Evolutionary conservation across 1,139 yeast genomes (phyloP).

Genomic region (Blastobotrys proliferans): DNA sequence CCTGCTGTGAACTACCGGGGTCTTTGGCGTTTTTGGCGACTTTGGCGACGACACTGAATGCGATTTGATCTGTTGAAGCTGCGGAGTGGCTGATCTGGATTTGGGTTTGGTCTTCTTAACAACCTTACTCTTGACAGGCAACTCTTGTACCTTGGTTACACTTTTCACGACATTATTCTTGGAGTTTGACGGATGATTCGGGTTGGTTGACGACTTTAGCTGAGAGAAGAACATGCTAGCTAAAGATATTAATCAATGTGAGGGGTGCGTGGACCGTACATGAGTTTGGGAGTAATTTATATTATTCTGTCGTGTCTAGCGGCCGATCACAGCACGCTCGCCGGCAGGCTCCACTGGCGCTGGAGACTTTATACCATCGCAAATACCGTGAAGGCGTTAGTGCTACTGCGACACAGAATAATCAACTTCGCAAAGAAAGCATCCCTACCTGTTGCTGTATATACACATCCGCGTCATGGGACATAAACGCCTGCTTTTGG

Average conservation of each 20-base stretch:
- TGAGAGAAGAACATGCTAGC: constrained; percentile 22
- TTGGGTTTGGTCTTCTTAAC: neutral
- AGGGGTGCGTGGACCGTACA: constrained; percentile 6
- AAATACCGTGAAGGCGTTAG: too few relatives aligned
- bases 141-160: too few relatives aligned
- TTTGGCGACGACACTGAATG: too few relatives aligned
- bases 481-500: neutral
- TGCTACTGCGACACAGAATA: neutral
- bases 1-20: neutral
- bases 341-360: too few relatives aligned
- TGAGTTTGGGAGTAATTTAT: constrained; percentile 2
- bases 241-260: neutral
- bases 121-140: too few relatives aligned
- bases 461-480: too few relatives aligned
- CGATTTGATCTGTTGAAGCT: too few relatives aligned
- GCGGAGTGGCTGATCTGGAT: neutral
- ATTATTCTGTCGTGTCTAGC: too few relatives aligned
- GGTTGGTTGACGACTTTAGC: constrained; percentile 15
- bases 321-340: too few relatives aligned
- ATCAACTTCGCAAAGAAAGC: neutral
- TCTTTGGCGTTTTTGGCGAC: neutral
- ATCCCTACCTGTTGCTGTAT: neutral
- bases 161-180: constrained; percentile 14
- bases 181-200: constrained; percentile 20
- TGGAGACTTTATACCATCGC: too few relatives aligned